Evolutionary conservation across 176 grass and related monocot genomes (phyloP).

Genomic region (Tillandsia leiboldiana): DNA sequence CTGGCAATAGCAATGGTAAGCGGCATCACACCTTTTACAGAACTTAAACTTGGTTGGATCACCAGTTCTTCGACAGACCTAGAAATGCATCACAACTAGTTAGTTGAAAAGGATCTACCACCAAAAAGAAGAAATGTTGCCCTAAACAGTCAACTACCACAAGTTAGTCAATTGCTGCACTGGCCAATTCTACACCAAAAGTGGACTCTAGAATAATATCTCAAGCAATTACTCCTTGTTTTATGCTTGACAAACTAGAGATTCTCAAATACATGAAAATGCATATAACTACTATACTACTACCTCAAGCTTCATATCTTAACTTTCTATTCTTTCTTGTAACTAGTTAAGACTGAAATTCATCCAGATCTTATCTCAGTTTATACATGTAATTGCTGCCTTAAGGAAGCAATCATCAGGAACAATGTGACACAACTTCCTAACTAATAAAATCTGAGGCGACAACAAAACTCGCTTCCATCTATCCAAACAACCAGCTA

Average conservation of each 20-base stretch:
- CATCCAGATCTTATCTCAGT: neutral
- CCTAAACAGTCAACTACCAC: neutral
- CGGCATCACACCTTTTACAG: slow-evolving; percentile 97
- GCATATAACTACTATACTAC: neutral
- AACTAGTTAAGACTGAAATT: neutral
- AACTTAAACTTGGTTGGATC: slow-evolving; percentile 97
- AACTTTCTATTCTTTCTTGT: neutral
- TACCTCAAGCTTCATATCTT: neutral
- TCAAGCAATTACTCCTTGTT: neutral
- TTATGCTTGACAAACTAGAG: neutral
- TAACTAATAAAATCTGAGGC: neutral
- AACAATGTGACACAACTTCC: neutral
- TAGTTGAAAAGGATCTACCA: neutral
- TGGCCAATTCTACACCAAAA: neutral
- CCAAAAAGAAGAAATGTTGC: neutral
- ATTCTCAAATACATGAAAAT: neutral
- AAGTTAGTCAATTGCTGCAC: neutral
- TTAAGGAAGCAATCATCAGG: neutral
- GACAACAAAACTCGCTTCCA: too few species aligned
- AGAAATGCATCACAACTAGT: neutral
- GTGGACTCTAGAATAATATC: neutral
- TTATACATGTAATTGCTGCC: neutral
- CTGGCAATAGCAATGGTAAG: slow-evolving; percentile 97
- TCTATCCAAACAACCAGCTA: too few species aligned
- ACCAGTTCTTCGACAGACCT: slow-evolving; percentile 85